Conservation (phyloP, 2,329 filamentous ascomycete genomes). For the Alternaria solani region DNA sequence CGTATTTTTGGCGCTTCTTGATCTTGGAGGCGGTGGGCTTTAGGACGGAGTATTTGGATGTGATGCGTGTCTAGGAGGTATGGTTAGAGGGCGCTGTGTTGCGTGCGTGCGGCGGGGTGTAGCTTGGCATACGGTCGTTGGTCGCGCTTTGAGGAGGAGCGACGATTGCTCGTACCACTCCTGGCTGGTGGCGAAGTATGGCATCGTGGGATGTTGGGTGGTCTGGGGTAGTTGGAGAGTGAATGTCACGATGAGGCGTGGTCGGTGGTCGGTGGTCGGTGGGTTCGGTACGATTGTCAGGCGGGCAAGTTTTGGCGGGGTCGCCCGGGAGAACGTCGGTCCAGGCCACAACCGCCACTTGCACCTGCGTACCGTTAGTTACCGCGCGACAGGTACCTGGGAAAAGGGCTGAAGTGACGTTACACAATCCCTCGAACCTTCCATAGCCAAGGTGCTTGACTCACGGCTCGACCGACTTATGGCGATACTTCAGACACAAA, state of each 20-base stretch:
- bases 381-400: neutral
- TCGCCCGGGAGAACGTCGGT: slow-evolving; percentile 24
- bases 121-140: slow-evolving; percentile 72
- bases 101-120: slow-evolving; percentile 11
- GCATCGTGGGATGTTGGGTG: slow-evolving; percentile 64
- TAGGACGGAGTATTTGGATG: slow-evolving; percentile 85
- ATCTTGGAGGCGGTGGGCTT: slow-evolving; percentile 50
- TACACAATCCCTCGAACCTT: neutral
- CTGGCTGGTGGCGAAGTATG: slow-evolving; percentile 80
- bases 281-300: neutral
- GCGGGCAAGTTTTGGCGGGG: slow-evolving; percentile 44
- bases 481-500: neutral
- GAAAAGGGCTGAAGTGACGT: neutral
- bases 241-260: slow-evolving; percentile 7
- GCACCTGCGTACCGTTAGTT: neutral
- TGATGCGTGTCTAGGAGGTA: slow-evolving; percentile 77
- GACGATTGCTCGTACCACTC: slow-evolving; percentile 91
- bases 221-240: slow-evolving; percentile 18
- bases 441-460: neutral
- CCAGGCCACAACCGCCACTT: slow-evolving; percentile 8
- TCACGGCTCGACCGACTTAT: neutral
- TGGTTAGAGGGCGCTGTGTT: slow-evolving; percentile 17
- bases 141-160: slow-evolving; percentile 84
- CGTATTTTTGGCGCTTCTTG: slow-evolving; percentile 45
- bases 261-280: slow-evolving; percentile 15